These are phyloP conservation scores for Juncus inflexus DNA, from an alignment of 176 grass and related monocot species.

Conservation along the genomic window DNA sequence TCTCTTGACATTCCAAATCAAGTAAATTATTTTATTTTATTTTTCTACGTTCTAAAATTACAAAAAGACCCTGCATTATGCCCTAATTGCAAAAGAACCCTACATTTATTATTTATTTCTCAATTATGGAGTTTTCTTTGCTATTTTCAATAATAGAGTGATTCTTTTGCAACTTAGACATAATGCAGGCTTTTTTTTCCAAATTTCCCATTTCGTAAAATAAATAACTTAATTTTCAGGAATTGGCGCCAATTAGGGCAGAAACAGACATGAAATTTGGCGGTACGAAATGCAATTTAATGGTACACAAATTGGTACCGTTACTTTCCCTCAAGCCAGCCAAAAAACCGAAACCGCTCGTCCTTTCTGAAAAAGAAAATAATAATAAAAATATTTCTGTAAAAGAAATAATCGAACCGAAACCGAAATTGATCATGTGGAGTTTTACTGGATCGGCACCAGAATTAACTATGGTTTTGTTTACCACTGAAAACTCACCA, in stretches of 20 bases:
- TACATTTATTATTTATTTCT: background rate
- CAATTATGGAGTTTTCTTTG: no score
- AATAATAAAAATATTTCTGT: constrained; percentile 18
- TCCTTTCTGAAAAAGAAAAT: constrained; percentile 52
- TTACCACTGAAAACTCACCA: constrained; percentile 54
- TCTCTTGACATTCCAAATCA: constrained; percentile 74
- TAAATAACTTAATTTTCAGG: constrained; percentile 35
- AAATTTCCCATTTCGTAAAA: background rate
- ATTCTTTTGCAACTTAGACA: no score
- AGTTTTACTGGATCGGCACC: constrained; percentile 50
- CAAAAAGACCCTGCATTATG: no score
- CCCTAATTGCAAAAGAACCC: no score
- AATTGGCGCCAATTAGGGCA: constrained; percentile 49
- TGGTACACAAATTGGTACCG: constrained; percentile 79
- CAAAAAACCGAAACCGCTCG: constrained; percentile 57
- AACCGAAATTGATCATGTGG: constrained; percentile 48
- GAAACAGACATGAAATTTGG: constrained; percentile 77
- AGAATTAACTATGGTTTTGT: constrained; percentile 63
- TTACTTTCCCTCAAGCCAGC: constrained; percentile 46
- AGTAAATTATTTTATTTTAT: constrained; percentile 40
- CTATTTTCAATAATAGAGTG: no score
- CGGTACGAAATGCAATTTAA: constrained; percentile 60
- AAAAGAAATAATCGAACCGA: constrained; percentile 33
- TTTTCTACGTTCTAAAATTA: background rate
- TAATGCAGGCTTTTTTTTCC: no score